These are phyloP conservation scores for Stephania japonica DNA, from an alignment of 164 flowering plant species.

Conservation along the genomic window DNA sequence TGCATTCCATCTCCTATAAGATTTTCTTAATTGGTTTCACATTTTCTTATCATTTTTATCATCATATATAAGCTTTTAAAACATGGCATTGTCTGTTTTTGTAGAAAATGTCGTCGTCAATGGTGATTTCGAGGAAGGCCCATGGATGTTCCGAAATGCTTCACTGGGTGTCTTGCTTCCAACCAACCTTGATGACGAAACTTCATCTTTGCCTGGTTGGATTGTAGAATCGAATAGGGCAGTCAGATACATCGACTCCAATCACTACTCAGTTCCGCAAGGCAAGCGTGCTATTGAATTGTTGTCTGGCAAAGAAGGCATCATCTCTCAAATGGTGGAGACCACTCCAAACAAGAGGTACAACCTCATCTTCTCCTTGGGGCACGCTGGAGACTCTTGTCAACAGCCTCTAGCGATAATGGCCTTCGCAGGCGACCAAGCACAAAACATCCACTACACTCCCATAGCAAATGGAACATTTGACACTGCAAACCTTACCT, in stretches of 20 bases:
- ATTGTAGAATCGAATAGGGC: constrained; percentile 87
- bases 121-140: constrained; percentile 92
- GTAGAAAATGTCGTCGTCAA: constrained; percentile 79
- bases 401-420: constrained; percentile 75
- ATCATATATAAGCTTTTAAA: too few species aligned
- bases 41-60: too few species aligned
- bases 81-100: background rate
- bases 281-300: constrained; percentile 85
- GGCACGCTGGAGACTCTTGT: constrained; percentile 80
- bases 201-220: constrained; percentile 87
- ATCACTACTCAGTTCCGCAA: constrained; percentile 67
- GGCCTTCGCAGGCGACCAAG: constrained; percentile 96
- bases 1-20: too few species aligned
- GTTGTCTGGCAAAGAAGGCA: constrained; percentile 96
- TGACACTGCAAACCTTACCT: constrained; percentile 49
- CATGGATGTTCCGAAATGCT: constrained; percentile 77
- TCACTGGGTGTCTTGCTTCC: constrained; percentile 89
- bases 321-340: constrained; percentile 87
- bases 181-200: constrained; percentile 85
- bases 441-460: constrained; percentile 64
- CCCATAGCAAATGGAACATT: constrained; percentile 52
- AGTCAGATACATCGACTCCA: constrained; percentile 75
- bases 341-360: constrained; percentile 62
- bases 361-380: constrained; percentile 55
- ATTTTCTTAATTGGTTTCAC: too few species aligned